A percentile compares a stretch with the other conserved stretches of the same genome.
Conservation (phyloP, 768 basidiomycete genomes). For the Steccherinum ochraceum region DNA sequence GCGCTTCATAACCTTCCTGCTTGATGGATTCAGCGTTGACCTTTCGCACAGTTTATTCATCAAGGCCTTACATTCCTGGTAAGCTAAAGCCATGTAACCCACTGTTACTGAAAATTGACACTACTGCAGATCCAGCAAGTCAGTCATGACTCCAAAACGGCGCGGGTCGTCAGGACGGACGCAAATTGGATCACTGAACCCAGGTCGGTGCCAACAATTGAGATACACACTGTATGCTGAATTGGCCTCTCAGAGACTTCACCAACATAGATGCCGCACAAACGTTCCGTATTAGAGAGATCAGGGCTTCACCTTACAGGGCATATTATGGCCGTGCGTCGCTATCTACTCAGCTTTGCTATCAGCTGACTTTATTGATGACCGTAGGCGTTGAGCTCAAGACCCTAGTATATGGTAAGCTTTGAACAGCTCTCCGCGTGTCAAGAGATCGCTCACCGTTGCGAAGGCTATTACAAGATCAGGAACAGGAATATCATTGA, state of each 20-base stretch:
- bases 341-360: background rate
- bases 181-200: slow-evolving; percentile 73
- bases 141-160: slow-evolving; percentile 71
- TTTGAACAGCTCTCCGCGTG: background rate
- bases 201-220: slow-evolving; percentile 9
- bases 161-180: slow-evolving; percentile 63
- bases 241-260: slow-evolving; percentile 16
- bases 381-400: slow-evolving; percentile 51
- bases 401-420: slow-evolving; percentile 70
- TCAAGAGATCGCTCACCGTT: too few species aligned
- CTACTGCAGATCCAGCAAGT: slow-evolving; percentile 66
- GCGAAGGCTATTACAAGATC: too few species aligned
- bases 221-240: background rate
- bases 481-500: slow-evolving; percentile 68
- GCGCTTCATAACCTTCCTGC: slow-evolving; percentile 16
- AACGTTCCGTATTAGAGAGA: slow-evolving; percentile 65
- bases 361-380: background rate
- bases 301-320: slow-evolving; percentile 46
- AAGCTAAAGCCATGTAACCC: slow-evolving; percentile 14
- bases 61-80: slow-evolving; percentile 82
- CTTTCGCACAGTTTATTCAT: slow-evolving; percentile 63
- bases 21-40: slow-evolving; percentile 3
- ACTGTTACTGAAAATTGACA: background rate
- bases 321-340: slow-evolving; percentile 71
- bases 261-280: slow-evolving; percentile 76